Percentiles rank a stretch among this genome's conserved stretches.
Evolutionary conservation across 2,329 filamentous ascomycete genomes (phyloP).

Genomic region (Talaromyces sp.): DNA sequence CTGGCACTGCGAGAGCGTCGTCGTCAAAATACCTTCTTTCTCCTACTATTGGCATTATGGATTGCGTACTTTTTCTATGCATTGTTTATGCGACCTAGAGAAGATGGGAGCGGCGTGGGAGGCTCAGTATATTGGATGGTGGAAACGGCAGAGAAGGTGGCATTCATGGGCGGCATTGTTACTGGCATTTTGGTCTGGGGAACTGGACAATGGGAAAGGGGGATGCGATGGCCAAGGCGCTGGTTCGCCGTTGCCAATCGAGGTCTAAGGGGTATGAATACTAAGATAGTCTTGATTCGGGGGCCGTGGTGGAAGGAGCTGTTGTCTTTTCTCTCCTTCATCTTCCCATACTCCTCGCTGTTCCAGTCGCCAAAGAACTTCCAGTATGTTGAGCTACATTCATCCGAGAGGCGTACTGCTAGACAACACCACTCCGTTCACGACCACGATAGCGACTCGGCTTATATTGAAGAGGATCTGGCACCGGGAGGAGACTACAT

Average conservation of each 20-base stretch:
- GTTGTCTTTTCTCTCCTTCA: slow-evolving; percentile 66
- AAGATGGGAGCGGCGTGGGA: slow-evolving; percentile 85
- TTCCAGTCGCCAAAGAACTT: slow-evolving; percentile 65
- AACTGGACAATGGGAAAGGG: slow-evolving; percentile 93
- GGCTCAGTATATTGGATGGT: slow-evolving; percentile 96
- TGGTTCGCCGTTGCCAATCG: slow-evolving; percentile 89
- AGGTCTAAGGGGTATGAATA: slow-evolving; percentile 86
- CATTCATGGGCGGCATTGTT: slow-evolving; percentile 83
- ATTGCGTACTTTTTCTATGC: slow-evolving; percentile 80
- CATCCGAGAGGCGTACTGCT: slow-evolving; percentile 35
- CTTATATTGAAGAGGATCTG: slow-evolving; percentile 76
- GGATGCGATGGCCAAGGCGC: slow-evolving; percentile 85
- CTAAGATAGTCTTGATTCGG: slow-evolving; percentile 86
- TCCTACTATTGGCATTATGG: slow-evolving; percentile 75
- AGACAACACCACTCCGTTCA: slow-evolving; percentile 34
- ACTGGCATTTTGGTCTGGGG: slow-evolving; percentile 85
- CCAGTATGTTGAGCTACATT: slow-evolving; percentile 65
- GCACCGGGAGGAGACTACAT: slow-evolving; percentile 86
- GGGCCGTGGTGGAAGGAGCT: slow-evolving; percentile 76
- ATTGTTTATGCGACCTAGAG: slow-evolving; percentile 89
- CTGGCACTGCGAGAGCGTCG: slow-evolving; percentile 81
- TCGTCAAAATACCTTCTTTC: slow-evolving; percentile 88
- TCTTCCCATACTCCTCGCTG: slow-evolving; percentile 70
- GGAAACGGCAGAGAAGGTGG: slow-evolving; percentile 83
- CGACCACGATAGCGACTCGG: slow-evolving; percentile 60